A percentile compares a stretch with the other conserved stretches of the same genome.
Conservation (phyloP, 2,329 filamentous ascomycete genomes). For the Aspergillus eucalypticola region DNA sequence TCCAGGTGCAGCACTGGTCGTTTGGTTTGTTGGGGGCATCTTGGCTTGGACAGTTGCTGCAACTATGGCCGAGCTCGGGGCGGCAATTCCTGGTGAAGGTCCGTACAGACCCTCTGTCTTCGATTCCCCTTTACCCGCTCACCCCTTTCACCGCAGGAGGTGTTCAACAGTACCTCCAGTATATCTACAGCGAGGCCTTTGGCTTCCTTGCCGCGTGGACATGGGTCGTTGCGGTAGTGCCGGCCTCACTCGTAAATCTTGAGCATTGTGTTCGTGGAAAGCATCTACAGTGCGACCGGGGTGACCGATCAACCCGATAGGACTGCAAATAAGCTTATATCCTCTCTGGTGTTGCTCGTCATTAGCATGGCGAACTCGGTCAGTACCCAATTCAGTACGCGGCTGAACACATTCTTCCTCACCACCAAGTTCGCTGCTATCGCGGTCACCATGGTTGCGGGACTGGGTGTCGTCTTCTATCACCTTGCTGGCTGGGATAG, state of each 20-base stretch:
- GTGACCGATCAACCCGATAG: conserved; percentile 8
- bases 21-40: conserved; percentile 19
- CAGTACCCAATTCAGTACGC: conserved; percentile 17
- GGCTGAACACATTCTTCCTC: conserved; percentile 16
- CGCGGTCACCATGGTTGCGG: conserved; percentile 9
- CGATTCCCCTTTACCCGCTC: not conserved
- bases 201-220: conserved; percentile 21
- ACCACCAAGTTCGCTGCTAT: conserved; percentile 17
- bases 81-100: conserved; percentile 21
- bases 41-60: conserved; percentile 20
- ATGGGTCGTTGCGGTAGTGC: conserved; percentile 21
- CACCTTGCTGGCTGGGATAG: not conserved
- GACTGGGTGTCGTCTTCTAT: conserved; percentile 9
- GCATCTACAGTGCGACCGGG: conserved; percentile 16
- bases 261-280: conserved; percentile 22
- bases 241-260: conserved; percentile 17
- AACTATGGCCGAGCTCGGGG: conserved; percentile 21
- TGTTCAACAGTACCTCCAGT: conserved; percentile 20
- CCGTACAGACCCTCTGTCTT: not conserved
- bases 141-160: not conserved
- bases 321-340: conserved; percentile 9
- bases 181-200: conserved; percentile 18
- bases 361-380: conserved; percentile 18
- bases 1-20: conserved; percentile 16
- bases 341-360: conserved; percentile 7